Conservation (phyloP, 2,329 filamentous ascomycete genomes). For the Trichoderma guizhouense region DNA sequence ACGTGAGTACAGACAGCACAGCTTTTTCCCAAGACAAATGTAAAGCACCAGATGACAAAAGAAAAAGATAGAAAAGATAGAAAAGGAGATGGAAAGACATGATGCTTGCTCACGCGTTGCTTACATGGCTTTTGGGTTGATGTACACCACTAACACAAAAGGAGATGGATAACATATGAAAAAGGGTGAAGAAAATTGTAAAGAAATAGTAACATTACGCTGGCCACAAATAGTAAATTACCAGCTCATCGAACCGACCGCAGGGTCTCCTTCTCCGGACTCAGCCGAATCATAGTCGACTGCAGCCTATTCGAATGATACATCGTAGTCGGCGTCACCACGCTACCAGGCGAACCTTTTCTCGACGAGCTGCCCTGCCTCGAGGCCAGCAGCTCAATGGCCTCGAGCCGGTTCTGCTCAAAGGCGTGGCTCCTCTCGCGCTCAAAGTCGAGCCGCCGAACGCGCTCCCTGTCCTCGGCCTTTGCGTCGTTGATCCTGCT, state of each 20-base stretch:
- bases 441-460: slow-evolving; percentile 43
- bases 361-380: slow-evolving; percentile 27
- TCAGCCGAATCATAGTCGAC: slow-evolving; percentile 23
- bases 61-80: background rate
- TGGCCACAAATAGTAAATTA: background rate
- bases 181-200: background rate
- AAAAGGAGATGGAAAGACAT: background rate
- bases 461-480: slow-evolving; percentile 43
- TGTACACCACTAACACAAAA: background rate
- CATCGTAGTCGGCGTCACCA: slow-evolving; percentile 20
- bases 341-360: slow-evolving; percentile 31
- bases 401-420: slow-evolving; percentile 46
- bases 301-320: slow-evolving; percentile 19
- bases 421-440: slow-evolving; percentile 49
- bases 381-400: slow-evolving; percentile 39
- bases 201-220: background rate
- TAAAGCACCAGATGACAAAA: background rate
- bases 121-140: background rate
- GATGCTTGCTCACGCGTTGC: background rate
- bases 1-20: background rate
- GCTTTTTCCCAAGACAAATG: background rate
- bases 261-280: slow-evolving; percentile 24
- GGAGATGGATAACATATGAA: background rate
- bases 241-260: slow-evolving; percentile 15
- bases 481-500: slow-evolving; percentile 42